Evolutionary conservation across 1,139 yeast species (phyloP), one percentile per base, ranked within the genome.

Genomic region (Blastobotrys proliferans): DNA sequence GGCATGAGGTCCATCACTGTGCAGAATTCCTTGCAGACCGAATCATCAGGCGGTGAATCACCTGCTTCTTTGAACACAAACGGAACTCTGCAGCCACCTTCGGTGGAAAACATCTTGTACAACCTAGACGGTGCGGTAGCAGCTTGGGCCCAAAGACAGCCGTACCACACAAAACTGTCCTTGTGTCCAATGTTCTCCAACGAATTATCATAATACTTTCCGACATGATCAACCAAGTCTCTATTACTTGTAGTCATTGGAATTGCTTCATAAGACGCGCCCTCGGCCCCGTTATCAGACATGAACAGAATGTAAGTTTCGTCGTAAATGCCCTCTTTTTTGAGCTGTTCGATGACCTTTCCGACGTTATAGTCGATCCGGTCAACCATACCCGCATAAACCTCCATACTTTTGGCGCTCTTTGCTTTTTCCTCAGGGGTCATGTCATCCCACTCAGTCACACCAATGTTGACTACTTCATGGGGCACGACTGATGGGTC

Each of bases 121-220:
- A 73, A 71, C 43, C 69, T 63, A 31, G 70, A 64, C 3, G 81
- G 81, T 1, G 80, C 77, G 13, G 80, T 76, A 5, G 80, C 78
- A n/a, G 81, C 81, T 50, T 76, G 81, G 0, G 81, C 81, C 81
- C 81, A 76, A 51, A 75, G 72, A 45, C 76, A 78, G 1, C 76
- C 73, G 48, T 75, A 76, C 67, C 71, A 72, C 3, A 67, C 70
- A 53, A 74, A 76, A 2, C 79, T 73, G 49, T 76, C 63, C 34
- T 52, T 50, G 26, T 65, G 66, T 3, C 81, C 81, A 46, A 76
- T 66, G 54, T 76, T 76, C 2, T 70, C 76, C 26, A 60, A 56
- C 1, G 62, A 46, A 51, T 76, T 76, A 56, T 75, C 60, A 55
- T 66, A 75, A 49, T 68, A 58, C 19, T 59, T 58, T 3, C 61